These are phyloP conservation scores for Cardamine occulta DNA, from an alignment of 345 rosid species.

Conservation along the genomic window DNA sequence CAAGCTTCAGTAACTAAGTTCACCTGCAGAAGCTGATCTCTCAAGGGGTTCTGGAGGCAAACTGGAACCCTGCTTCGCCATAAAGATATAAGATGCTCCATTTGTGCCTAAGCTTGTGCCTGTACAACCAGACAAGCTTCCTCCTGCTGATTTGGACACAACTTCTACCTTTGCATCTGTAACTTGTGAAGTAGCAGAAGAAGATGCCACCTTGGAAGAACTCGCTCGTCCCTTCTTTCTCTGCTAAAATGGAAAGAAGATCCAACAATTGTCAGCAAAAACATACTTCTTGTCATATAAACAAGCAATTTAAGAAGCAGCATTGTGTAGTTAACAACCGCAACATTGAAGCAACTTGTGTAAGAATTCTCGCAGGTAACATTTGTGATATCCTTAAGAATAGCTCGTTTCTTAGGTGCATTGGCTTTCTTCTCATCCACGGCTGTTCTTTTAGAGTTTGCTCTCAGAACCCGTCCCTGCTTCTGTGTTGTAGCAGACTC, in stretches of 20 bases:
- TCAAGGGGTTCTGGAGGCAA: conserved; percentile 36
- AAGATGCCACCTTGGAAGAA: conserved; percentile 52
- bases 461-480: conserved; percentile 43
- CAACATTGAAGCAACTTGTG: conserved; percentile 56
- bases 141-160: conserved; percentile 23
- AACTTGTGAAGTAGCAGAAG: conserved; percentile 42
- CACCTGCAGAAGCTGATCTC: conserved; percentile 34
- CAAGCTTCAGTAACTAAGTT: neutral
- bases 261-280: conserved; percentile 9
- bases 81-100: conserved; percentile 25
- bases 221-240: conserved; percentile 47
- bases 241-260: conserved; percentile 45
- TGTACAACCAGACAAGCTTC: conserved; percentile 29
- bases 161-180: conserved; percentile 29
- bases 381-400: conserved; percentile 77
- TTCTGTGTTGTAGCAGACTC: conserved; percentile 47
- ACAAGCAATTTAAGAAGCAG: conserved; percentile 10
- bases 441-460: conserved; percentile 56
- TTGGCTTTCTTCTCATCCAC: conserved; percentile 53
- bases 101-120: conserved; percentile 22
- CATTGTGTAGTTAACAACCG: conserved; percentile 45
- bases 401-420: conserved; percentile 64
- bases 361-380: conserved; percentile 52
- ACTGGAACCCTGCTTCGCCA: conserved; percentile 2
- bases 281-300: neutral